Percentiles rank a stretch among this genome's conserved stretches.
phyloP scores from a whole-genome alignment of 345 rosid species.

The Aquilaria sinensis region DNA sequence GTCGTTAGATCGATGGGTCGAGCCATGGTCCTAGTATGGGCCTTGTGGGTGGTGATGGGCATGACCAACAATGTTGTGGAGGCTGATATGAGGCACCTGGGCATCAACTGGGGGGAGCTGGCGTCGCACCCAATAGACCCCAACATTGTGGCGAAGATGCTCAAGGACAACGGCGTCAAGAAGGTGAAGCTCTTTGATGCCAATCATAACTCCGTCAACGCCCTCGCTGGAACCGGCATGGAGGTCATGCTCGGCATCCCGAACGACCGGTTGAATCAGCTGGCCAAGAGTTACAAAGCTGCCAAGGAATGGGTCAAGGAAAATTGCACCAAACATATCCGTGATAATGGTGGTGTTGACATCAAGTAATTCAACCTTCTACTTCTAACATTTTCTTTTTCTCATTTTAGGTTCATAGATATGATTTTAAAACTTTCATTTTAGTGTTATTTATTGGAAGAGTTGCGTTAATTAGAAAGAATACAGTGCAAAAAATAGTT shows the following conservation, averaged over 20 bases:
- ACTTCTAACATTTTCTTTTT: background rate
- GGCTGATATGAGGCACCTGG: slow-evolving; percentile 21
- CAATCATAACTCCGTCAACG: slow-evolving; percentile 42
- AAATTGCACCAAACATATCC: slow-evolving; percentile 46
- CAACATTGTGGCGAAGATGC: slow-evolving; percentile 46
- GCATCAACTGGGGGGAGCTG: slow-evolving; percentile 78
- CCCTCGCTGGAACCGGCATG: slow-evolving; percentile 46
- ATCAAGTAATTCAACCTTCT: slow-evolving; percentile 38
- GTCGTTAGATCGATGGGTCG: slow-evolving; percentile 19
- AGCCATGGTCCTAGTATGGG: slow-evolving; percentile 16
- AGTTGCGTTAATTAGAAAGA: no score
- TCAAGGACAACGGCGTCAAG: slow-evolving; percentile 59
- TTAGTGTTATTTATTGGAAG: no score
- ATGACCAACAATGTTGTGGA: slow-evolving; percentile 21
- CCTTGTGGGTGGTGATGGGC: slow-evolving; percentile 14
- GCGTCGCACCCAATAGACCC: slow-evolving; percentile 62
- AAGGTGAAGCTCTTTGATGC: slow-evolving; percentile 84
- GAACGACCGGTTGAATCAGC: slow-evolving; percentile 34
- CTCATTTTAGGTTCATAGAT: background rate
- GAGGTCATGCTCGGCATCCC: slow-evolving; percentile 89
- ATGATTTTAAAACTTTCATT: no score
- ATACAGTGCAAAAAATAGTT: no score
- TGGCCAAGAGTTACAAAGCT: slow-evolving; percentile 26
- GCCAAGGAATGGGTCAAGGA: slow-evolving; percentile 76
- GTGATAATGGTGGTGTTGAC: slow-evolving; percentile 37